Conservation (phyloP, 306 rosid species). For the Dryas alaskensis region DNA sequence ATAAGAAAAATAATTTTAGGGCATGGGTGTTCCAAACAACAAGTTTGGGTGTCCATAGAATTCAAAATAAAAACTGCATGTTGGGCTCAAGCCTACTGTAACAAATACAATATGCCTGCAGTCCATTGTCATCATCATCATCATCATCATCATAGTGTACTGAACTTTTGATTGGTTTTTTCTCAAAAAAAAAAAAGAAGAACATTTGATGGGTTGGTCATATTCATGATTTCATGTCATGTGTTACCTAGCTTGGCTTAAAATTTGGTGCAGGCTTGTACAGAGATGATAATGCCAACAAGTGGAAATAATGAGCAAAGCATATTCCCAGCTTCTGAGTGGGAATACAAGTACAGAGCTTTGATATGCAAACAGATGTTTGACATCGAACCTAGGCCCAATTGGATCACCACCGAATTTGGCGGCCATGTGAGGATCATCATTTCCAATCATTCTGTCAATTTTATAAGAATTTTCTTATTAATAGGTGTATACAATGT, state of each 20-base stretch:
- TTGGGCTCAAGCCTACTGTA: too few species aligned
- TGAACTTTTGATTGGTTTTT: too few species aligned
- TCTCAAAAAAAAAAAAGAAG: too few species aligned
- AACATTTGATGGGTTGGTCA: background rate
- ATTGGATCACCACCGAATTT: slow-evolving; percentile 72
- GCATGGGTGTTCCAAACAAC: too few species aligned
- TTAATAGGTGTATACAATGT: too few species aligned
- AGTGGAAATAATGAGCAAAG: slow-evolving; percentile 45
- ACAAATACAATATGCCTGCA: too few species aligned
- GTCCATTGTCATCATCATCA: too few species aligned
- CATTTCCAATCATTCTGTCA: background rate
- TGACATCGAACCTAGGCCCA: slow-evolving; percentile 49
- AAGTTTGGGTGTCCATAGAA: too few species aligned
- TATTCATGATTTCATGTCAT: background rate
- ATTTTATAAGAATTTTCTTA: background rate
- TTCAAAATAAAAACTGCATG: too few species aligned
- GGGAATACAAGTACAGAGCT: slow-evolving; percentile 34
- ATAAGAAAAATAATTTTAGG: too few species aligned
- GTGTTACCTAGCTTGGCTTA: background rate
- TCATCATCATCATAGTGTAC: too few species aligned
- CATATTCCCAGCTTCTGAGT: slow-evolving; percentile 52
- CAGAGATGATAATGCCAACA: slow-evolving; percentile 74
- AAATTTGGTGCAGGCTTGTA: slow-evolving; percentile 53
- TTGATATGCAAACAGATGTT: slow-evolving; percentile 13
- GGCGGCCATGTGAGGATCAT: slow-evolving; percentile 57